A percentile compares a stretch with the other conserved stretches of the same genome.
phyloP scores from a whole-genome alignment of 768 basidiomycete genomes.

The Calocera viscosa region DNA sequence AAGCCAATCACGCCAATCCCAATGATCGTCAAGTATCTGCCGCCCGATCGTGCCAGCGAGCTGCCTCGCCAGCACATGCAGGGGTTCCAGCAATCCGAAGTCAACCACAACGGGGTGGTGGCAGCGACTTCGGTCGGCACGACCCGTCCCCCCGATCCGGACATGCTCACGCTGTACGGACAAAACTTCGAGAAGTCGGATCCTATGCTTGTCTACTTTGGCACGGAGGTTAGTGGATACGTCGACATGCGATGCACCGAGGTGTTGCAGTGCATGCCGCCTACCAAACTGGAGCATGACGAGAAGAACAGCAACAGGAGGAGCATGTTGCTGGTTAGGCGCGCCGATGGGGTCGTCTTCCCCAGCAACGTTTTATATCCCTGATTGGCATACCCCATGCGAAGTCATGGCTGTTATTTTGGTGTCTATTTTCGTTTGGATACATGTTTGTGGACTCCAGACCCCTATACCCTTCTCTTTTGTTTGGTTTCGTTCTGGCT shows the following conservation, averaged over 20 bases:
- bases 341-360: conserved; percentile 69
- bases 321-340: conserved; percentile 68
- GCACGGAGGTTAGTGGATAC: conserved; percentile 73
- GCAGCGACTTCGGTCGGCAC: conserved; percentile 47
- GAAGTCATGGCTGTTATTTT: background rate
- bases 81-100: conserved; percentile 38
- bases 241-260: conserved; percentile 81
- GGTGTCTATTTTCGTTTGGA: background rate
- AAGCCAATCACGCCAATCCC: conserved; percentile 81
- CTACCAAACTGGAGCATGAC: conserved; percentile 46
- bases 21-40: conserved; percentile 78
- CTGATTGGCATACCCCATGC: background rate
- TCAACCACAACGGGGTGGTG: conserved; percentile 43
- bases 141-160: conserved; percentile 62
- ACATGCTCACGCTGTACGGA: conserved; percentile 77
- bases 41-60: conserved; percentile 76
- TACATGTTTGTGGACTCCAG: background rate
- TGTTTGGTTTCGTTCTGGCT: background rate
- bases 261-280: conserved; percentile 27
- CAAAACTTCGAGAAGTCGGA: conserved; percentile 80
- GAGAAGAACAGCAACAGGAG: conserved; percentile 45
- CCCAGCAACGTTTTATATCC: conserved; percentile 52
- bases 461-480: conserved; percentile 1
- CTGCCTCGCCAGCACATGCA: conserved; percentile 32
- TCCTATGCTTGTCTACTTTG: conserved; percentile 74